Evolutionary conservation across 2,329 filamentous ascomycete species (phyloP), one percentile per base, ranked within the genome.

Genomic region (Parastagonospora nodorum): DNA sequence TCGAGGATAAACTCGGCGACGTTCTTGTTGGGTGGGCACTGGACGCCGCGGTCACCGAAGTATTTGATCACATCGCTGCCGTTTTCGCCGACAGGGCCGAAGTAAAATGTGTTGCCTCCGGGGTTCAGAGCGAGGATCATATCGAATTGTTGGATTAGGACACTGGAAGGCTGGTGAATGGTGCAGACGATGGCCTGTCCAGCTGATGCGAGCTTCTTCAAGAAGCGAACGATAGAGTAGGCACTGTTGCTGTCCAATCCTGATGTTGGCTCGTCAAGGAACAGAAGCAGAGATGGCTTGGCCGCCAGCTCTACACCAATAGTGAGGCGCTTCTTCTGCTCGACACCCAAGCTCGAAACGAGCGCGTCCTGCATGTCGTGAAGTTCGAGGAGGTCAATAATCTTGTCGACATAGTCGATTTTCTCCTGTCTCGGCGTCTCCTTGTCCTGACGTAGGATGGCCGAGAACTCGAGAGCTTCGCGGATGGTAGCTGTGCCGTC

Each of bases 131-230:
- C 84, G 1, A 90, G 78, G 14, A 90, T 84, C 81, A 88, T 88
- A 67, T 90, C 87, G 71, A 90, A 90, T 64, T 89, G 81, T 63
- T 89, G 82, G 49, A 89, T 85, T 2, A 90, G 77, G 51, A 88
- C 80, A 1, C 84, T 86, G 2, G 84, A 87, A 4, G 87, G 87
- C 64, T 90, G 87, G 64, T 90, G 87, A 46, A 90, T 89, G 0
- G 87, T 90, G 71, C 87, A 89, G 45, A 90, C 77, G 55, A 90
- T 88, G 7, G 87, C 87, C 64, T 89, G 86, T 1, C 87, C 87
- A 10, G 85, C 84, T 7, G 79, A 76, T 5, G 84, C 79, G 2
- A 90, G 78, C 67, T 89, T 89, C 75, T 84, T 85, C 48, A 89
- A 65, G 74, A 89, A 89, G 1, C 83, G 78, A 3, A 89, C 80